phyloP scores from a whole-genome alignment of 1,284 basidiomycete species.

The Boletellus deceptivus region DNA sequence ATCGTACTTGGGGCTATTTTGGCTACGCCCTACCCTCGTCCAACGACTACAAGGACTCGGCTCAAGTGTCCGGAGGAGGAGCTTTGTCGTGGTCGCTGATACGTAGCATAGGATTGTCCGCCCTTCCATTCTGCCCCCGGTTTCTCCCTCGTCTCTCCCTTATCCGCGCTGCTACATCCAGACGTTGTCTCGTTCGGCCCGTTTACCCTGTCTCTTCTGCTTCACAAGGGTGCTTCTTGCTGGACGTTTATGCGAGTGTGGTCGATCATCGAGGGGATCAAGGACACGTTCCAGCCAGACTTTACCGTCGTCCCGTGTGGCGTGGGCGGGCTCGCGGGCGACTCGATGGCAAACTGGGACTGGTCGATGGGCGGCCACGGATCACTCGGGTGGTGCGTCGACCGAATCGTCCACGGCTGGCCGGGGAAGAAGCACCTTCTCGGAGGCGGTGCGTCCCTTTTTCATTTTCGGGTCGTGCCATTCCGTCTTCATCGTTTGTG shows the following conservation, averaged over 20 bases:
- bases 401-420: conserved; percentile 56
- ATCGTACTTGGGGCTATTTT: conserved; percentile 59
- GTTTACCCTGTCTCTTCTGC: conserved; percentile 75
- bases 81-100: not conserved
- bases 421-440: conserved; percentile 57
- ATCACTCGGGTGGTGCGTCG: conserved; percentile 69
- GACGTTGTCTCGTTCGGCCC: conserved; percentile 50
- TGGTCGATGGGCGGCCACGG: conserved; percentile 67
- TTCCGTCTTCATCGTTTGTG: not conserved
- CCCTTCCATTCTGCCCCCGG: conserved; percentile 73
- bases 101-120: conserved; percentile 71
- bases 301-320: conserved; percentile 85
- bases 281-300: conserved; percentile 68
- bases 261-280: conserved; percentile 59
- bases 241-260: conserved; percentile 64
- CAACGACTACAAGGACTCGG: conserved; percentile 17
- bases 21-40: conserved; percentile 48
- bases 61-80: conserved; percentile 51
- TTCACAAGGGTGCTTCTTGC: conserved; percentile 63
- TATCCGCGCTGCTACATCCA: conserved; percentile 49
- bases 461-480: too few relatives aligned
- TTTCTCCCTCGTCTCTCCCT: conserved; percentile 75
- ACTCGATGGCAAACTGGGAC: conserved; percentile 78
- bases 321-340: conserved; percentile 81
- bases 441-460: conserved; percentile 52